A percentile compares a stretch with the other conserved stretches of the same genome.
These are phyloP conservation scores for Ogataea thermomethanolica DNA, from an alignment of 805 yeast genomes.

Conservation along the genomic window DNA sequence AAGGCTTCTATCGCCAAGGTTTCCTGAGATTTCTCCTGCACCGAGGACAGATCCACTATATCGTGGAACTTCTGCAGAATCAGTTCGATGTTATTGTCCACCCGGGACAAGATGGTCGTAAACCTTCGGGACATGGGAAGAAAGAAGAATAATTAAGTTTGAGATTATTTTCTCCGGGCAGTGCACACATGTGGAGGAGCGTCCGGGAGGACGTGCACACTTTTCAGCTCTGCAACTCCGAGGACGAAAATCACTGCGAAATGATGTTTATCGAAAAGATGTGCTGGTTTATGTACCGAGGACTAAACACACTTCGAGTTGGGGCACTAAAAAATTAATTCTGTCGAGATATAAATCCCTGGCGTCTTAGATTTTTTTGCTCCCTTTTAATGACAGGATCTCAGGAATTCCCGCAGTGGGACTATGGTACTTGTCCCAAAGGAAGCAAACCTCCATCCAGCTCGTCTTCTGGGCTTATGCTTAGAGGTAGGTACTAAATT, in stretches of 20 bases:
- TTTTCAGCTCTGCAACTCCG: no score
- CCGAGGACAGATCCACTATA: slow-evolving; percentile 44
- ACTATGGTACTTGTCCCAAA: slow-evolving; percentile 24
- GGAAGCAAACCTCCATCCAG: slow-evolving; percentile 17
- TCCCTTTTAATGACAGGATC: slow-evolving; percentile 3
- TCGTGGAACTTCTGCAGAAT: slow-evolving; percentile 51
- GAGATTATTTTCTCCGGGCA: background rate
- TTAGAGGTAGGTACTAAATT: slow-evolving; percentile 16
- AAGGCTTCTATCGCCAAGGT: slow-evolving; percentile 49
- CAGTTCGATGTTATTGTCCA: slow-evolving; percentile 50
- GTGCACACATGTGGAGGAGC: no score
- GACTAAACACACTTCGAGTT: no score
- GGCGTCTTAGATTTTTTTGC: background rate
- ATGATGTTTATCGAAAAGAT: background rate
- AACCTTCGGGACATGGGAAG: slow-evolving; percentile 44
- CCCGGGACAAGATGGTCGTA: slow-evolving; percentile 40
- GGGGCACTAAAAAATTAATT: background rate
- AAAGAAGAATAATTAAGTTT: background rate
- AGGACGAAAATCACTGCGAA: no score
- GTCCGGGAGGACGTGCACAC: no score
- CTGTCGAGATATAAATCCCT: background rate
- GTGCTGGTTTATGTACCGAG: background rate
- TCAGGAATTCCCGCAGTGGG: slow-evolving; percentile 26
- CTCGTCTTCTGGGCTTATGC: slow-evolving; percentile 28
- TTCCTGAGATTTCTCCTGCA: slow-evolving; percentile 33